Percentiles rank a stretch among this genome's conserved stretches.
These are phyloP conservation scores for Dimocarpus longan DNA, from an alignment of 345 rosid species.

Conservation along the genomic window DNA sequence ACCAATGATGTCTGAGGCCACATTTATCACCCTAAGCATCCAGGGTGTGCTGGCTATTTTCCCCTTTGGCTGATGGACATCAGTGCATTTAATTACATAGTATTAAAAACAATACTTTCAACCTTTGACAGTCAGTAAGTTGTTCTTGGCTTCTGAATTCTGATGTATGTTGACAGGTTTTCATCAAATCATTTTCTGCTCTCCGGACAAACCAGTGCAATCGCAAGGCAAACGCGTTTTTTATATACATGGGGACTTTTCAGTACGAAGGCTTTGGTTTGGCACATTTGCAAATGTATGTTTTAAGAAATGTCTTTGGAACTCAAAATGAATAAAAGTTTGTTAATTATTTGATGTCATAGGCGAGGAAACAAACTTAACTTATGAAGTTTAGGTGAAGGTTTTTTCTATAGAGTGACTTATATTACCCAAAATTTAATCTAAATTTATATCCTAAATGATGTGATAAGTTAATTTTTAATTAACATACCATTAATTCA, in stretches of 20 bases:
- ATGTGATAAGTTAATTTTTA: too few species aligned
- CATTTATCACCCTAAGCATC: too few species aligned
- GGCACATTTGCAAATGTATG: constrained; percentile 5
- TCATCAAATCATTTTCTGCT: constrained; percentile 13
- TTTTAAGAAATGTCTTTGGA: constrained; percentile 17
- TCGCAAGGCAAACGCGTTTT: constrained; percentile 17
- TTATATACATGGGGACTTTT: constrained; percentile 14
- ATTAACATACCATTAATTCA: too few species aligned
- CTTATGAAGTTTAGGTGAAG: neutral
- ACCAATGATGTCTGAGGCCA: neutral
- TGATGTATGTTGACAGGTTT: constrained; percentile 10
- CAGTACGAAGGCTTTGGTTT: constrained; percentile 14
- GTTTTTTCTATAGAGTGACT: too few species aligned
- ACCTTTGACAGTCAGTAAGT: neutral
- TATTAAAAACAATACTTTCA: neutral
- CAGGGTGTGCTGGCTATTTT: neutral
- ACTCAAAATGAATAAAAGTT: constrained; percentile 12
- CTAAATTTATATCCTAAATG: too few species aligned
- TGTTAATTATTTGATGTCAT: neutral
- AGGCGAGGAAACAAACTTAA: neutral
- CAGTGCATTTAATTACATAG: neutral
- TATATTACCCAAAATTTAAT: too few species aligned
- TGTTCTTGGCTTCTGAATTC: neutral
- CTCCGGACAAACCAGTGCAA: constrained; percentile 8
- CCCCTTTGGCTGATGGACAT: constrained; percentile 9